A percentile compares a stretch with the other conserved stretches of the same genome.
Evolutionary conservation across 495 filamentous ascomycete genomes (phyloP).

Genomic region (Aspergillus biplanus): DNA sequence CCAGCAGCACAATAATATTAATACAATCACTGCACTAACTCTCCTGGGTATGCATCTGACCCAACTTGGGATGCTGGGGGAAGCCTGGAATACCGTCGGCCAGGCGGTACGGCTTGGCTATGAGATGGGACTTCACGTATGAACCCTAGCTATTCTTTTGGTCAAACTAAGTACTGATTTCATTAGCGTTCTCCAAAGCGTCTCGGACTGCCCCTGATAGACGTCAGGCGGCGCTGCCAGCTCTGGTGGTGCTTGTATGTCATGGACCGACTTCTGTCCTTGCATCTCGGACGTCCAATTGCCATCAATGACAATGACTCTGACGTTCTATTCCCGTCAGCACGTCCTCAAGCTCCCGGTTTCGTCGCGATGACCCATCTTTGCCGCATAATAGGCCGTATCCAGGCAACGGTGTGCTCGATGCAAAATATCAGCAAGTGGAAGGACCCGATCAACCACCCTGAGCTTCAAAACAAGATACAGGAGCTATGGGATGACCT

Average conservation of each 20-base stretch:
- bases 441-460: neutral
- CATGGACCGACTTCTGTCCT: conserved; percentile 24
- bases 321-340: conserved; percentile 14
- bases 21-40: conserved; percentile 17
- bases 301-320: conserved; percentile 26
- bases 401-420: neutral
- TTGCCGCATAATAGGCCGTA: neutral
- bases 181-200: conserved; percentile 1
- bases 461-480: neutral
- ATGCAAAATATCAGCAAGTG: neutral
- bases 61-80: conserved; percentile 21
- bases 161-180: neutral
- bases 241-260: conserved; percentile 30
- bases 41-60: conserved; percentile 23
- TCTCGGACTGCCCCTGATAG: conserved; percentile 1
- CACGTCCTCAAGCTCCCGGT: conserved; percentile 2
- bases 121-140: conserved; percentile 21
- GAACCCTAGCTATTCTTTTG: no score
- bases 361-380: conserved; percentile 12
- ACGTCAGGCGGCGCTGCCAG: conserved; percentile 13
- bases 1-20: conserved; percentile 8
- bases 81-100: conserved; percentile 27
- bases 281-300: conserved; percentile 21
- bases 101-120: conserved; percentile 27
- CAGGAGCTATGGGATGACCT: neutral